Conservation (phyloP, 495 filamentous ascomycete species). For the Filosporella fistucella region DNA sequence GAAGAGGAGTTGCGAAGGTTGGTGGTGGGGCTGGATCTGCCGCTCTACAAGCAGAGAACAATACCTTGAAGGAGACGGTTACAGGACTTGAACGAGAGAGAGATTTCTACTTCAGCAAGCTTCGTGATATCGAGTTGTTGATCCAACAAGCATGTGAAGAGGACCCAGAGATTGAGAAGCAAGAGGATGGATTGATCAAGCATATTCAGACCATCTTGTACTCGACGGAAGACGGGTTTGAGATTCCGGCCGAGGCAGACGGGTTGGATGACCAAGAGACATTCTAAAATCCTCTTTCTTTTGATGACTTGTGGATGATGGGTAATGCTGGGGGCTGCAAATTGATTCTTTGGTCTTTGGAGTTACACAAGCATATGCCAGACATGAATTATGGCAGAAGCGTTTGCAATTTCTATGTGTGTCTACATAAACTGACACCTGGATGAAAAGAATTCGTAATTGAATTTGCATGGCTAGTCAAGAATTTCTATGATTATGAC, state of each 20-base stretch:
- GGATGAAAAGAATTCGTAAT: neutral
- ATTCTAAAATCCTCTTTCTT: constrained; percentile 45
- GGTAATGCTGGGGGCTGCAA: constrained; percentile 8
- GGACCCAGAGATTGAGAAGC: constrained; percentile 86
- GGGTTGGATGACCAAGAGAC: constrained; percentile 69
- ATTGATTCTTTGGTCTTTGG: constrained; percentile 18
- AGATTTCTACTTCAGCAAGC: constrained; percentile 98
- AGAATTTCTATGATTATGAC: too few relatives aligned
- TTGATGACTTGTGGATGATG: constrained; percentile 18
- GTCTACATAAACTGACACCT: neutral
- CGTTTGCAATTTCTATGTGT: neutral
- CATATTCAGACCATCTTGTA: constrained; percentile 95
- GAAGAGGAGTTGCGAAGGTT: constrained; percentile 44
- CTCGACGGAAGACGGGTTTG: constrained; percentile 90
- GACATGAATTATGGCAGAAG: constrained; percentile 14
- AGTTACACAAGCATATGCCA: constrained; percentile 19
- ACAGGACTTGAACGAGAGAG: constrained; percentile 86
- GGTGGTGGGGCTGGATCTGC: constrained; percentile 54
- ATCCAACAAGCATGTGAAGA: constrained; percentile 88
- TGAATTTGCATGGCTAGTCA: too few relatives aligned
- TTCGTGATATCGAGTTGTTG: constrained; percentile 92
- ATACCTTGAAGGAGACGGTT: constrained; percentile 78
- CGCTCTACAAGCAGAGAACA: constrained; percentile 75
- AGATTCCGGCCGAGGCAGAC: constrained; percentile 71
- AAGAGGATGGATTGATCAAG: constrained; percentile 85